These are phyloP conservation scores for Suillus alpinus DNA, from an alignment of 768 basidiomycete genomes.

Conservation along the genomic window DNA sequence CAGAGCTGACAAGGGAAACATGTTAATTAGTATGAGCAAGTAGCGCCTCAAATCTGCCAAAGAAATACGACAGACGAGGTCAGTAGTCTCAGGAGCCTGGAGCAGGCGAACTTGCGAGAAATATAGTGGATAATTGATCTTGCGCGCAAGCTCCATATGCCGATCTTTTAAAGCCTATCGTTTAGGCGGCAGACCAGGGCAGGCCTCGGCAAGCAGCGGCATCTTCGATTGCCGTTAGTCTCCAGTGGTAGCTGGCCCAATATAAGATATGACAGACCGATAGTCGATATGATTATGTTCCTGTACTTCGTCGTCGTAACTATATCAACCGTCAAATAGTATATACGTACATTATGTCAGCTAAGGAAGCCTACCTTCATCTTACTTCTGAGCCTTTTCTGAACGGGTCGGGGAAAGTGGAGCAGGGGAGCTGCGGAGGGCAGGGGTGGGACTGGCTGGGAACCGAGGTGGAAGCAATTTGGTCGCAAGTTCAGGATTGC, in stretches of 20 bases:
- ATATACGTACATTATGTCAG: neutral
- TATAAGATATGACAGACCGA: neutral
- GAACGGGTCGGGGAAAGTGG: neutral
- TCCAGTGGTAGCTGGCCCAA: neutral
- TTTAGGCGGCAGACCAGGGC: neutral
- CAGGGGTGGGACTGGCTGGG: neutral
- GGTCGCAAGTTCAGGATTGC: neutral
- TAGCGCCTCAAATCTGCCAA: neutral
- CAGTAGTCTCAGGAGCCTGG: neutral
- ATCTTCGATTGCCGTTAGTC: neutral
- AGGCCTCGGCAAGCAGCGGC: neutral
- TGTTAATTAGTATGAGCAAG: neutral
- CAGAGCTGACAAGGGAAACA: constrained; percentile 10
- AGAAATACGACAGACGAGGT: neutral
- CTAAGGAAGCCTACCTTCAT: neutral
- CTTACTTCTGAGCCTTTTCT: neutral
- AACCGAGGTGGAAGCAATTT: neutral
- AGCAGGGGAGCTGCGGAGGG: neutral
- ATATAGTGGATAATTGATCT: neutral
- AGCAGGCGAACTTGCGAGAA: neutral
- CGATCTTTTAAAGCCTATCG: neutral
- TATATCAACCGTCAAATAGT: neutral
- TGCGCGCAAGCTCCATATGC: neutral
- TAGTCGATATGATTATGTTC: neutral
- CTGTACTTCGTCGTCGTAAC: neutral